Conservation (phyloP, 192 early-diverging fungal genomes). For the Rhizophlyctis rosea region DNA sequence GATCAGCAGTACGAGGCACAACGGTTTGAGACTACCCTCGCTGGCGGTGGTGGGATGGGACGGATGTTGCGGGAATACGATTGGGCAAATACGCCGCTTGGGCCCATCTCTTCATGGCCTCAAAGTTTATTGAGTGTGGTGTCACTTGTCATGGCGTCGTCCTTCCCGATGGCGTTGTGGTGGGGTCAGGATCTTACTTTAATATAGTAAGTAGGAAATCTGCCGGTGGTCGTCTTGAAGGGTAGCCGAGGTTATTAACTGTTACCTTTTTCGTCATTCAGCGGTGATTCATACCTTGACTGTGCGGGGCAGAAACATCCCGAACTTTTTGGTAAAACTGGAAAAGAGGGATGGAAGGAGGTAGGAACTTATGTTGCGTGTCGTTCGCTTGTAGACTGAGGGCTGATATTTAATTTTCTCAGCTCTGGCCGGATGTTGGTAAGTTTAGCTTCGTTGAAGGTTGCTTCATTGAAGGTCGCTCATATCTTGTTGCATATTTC, state of each 20-base stretch:
- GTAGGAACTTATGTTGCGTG: neutral
- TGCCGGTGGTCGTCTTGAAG: neutral
- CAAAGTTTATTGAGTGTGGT: constrained; percentile 24
- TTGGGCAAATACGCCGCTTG: constrained; percentile 16
- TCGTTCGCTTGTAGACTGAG: too few relatives aligned
- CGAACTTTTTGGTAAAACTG: constrained; percentile 23
- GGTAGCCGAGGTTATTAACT: neutral
- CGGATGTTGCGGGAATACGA: constrained; percentile 16
- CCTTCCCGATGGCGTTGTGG: constrained; percentile 26
- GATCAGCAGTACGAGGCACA: too few relatives aligned
- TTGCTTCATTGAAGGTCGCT: too few relatives aligned
- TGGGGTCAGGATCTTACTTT: constrained; percentile 23
- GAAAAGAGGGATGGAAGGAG: constrained; percentile 24
- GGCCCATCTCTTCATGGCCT: constrained; percentile 24
- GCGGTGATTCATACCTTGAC: constrained; percentile 25
- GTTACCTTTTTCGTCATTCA: too few relatives aligned
- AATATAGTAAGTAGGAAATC: constrained; percentile 2
- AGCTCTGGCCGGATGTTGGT: too few relatives aligned
- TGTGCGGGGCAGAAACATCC: constrained; percentile 27
- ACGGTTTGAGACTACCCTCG: constrained; percentile 12
- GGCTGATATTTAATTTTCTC: constrained; percentile 1
- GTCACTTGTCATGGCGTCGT: constrained; percentile 11
- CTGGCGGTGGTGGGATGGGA: constrained; percentile 24
- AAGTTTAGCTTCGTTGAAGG: too few relatives aligned
- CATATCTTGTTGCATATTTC: too few relatives aligned